phyloP scores from a whole-genome alignment of 306 rosid genomes.

The Sophora flavescens region DNA sequence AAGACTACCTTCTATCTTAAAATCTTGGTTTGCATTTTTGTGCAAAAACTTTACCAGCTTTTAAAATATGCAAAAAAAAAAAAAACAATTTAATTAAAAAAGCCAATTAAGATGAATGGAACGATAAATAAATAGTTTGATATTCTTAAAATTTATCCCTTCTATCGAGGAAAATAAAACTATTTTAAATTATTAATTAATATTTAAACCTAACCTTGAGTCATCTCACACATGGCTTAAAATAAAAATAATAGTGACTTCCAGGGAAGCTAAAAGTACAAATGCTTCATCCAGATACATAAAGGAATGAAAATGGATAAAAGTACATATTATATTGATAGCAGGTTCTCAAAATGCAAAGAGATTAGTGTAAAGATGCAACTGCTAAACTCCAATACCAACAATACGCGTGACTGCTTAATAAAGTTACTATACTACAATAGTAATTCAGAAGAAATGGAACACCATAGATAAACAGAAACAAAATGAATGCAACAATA shows the following conservation, averaged over 20 bases:
- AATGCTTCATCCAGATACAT: background rate
- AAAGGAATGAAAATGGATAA: background rate
- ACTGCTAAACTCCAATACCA: background rate
- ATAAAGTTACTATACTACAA: background rate
- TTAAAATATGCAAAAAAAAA: too few species aligned
- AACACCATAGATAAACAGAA: constrained; percentile 6
- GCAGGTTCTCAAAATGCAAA: background rate
- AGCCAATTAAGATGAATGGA: too few species aligned
- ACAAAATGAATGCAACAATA: background rate
- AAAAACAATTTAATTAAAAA: too few species aligned
- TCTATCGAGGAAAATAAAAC: too few species aligned
- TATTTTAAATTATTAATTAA: too few species aligned
- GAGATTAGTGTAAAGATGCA: background rate
- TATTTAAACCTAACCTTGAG: background rate
- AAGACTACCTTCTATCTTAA: too few species aligned
- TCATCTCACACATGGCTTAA: background rate
- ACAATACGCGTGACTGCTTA: background rate
- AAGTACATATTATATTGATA: background rate
- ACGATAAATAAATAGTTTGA: too few species aligned
- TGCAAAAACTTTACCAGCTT: too few species aligned
- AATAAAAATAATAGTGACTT: background rate
- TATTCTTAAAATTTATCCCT: too few species aligned
- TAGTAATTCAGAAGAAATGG: background rate
- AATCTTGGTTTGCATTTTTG: too few species aligned
- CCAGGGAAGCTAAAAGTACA: background rate